These are phyloP conservation scores for Monosporascus sp. DNA, from an alignment of 2,329 filamentous ascomycete genomes.

Conservation along the genomic window DNA sequence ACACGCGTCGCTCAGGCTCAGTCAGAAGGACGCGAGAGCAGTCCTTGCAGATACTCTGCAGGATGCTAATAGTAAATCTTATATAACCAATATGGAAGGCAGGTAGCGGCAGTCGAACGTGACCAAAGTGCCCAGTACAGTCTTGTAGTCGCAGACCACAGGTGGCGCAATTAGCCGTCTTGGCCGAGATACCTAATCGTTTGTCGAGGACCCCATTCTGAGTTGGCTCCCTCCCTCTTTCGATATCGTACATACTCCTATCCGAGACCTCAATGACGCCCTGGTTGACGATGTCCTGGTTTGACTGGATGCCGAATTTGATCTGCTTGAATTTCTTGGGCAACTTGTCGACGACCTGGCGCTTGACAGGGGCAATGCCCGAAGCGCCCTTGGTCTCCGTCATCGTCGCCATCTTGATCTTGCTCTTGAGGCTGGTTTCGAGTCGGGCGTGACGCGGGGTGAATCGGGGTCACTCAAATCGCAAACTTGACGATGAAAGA, in stretches of 20 bases:
- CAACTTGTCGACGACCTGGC: constrained; percentile 81
- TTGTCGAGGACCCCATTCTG: constrained; percentile 82
- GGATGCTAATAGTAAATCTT: constrained; percentile 83
- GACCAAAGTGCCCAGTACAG: constrained; percentile 93
- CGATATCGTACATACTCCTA: constrained; percentile 85
- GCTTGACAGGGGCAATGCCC: constrained; percentile 53
- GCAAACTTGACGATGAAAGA: neutral
- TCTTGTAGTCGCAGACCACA: constrained; percentile 75
- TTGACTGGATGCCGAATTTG: constrained; percentile 93
- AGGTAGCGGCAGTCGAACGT: constrained; percentile 83
- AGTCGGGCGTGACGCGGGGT: neutral
- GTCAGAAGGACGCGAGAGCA: constrained; percentile 80
- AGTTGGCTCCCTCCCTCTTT: constrained; percentile 69
- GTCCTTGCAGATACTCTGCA: constrained; percentile 95
- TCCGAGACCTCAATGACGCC: constrained; percentile 93
- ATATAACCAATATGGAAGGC: constrained; percentile 96
- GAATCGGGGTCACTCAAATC: neutral
- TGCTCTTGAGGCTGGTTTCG: neutral
- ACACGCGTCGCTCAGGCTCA: constrained; percentile 70
- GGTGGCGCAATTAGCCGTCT: constrained; percentile 72
- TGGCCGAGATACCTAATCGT: constrained; percentile 76
- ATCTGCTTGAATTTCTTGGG: constrained; percentile 90
- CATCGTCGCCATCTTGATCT: constrained; percentile 19
- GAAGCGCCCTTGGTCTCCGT: constrained; percentile 12
- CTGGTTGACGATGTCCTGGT: constrained; percentile 92